phyloP scores from a whole-genome alignment of 257 asterid genomes.

The Verbascum thapsus region DNA sequence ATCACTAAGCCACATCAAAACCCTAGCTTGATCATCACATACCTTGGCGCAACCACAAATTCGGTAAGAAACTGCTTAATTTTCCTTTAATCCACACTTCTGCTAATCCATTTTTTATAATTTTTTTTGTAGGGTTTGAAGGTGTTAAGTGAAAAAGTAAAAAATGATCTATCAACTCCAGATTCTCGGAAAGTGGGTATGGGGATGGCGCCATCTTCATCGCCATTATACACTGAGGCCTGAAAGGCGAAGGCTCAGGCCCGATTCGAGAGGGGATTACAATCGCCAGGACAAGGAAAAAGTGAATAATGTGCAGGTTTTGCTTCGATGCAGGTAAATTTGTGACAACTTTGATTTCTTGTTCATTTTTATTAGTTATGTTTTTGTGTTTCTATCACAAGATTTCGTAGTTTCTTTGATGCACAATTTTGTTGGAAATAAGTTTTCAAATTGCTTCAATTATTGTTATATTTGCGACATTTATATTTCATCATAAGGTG shows the following conservation, averaged over 20 bases:
- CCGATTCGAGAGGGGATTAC: slow-evolving; percentile 58
- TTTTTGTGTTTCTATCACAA: too few relatives aligned
- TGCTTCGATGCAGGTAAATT: slow-evolving; percentile 82
- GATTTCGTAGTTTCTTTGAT: too few relatives aligned
- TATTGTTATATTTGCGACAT: too few relatives aligned
- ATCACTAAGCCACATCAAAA: slow-evolving; percentile 3
- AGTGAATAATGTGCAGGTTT: slow-evolving; percentile 79
- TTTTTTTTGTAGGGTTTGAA: neutral
- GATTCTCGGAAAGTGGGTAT: slow-evolving; percentile 55
- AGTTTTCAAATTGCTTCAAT: too few relatives aligned
- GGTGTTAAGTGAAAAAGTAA: slow-evolving; percentile 7
- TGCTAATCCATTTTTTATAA: neutral
- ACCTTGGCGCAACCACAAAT: neutral
- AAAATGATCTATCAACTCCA: slow-evolving; percentile 61
- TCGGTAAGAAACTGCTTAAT: slow-evolving; percentile 11
- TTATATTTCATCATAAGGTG: too few relatives aligned
- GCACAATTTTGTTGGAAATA: too few relatives aligned
- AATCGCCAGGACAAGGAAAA: slow-evolving; percentile 60
- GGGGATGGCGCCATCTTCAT: slow-evolving; percentile 69
- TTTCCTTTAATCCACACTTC: slow-evolving; percentile 1
- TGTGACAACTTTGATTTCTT: neutral
- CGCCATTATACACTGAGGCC: slow-evolving; percentile 80
- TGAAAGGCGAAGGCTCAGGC: slow-evolving; percentile 68
- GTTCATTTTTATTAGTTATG: neutral
- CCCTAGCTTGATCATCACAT: slow-evolving; percentile 20